Base-by-base conservation (phyloP, 345 rosid genomes). In the Geranium brycei region DNA sequence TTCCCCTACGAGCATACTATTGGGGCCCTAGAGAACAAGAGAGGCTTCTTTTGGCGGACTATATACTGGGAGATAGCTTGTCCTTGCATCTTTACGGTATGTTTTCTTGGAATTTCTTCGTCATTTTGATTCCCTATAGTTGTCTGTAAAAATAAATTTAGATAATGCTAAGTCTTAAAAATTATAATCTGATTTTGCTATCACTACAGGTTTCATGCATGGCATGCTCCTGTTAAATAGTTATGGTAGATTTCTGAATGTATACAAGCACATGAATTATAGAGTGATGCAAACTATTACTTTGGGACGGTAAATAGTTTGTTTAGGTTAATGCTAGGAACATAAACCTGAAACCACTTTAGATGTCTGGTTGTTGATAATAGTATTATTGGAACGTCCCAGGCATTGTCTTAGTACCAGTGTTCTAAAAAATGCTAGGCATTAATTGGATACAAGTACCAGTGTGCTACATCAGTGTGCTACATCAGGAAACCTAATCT, bases 1-100 rank as follows among this genome's bases (percentile, higher is more conserved):
- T 87, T 66, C 85, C 90, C 5, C 53, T 92, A 64, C 84, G 91
- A 66, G 98, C 96, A 12, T 92, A 86, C 77, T 92, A 92, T 68
- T 89, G 96, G 96, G 96, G 98, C 7, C 95, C 93, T 11, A 83
- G 93, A 71, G 96, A 92, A 75, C 96, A 89, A 65, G 98, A 92
- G 68, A 78, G 98, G 65, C 98, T 89, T 73, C 91, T 92, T 62
- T 78, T 89, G 7, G 85, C 96, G 18, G 93, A 87, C 72, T 92
- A 83, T 78, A 72, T 81, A 60, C 82, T 73, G n/a, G 95, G 96
- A 57, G 98, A 89, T 81, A 87, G 96, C 82, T 81, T 92, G 81
- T 91, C 88, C 31, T 72, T 84, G 70, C 98, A 89, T 84, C 86
- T 89, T 41, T 89, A 92, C 51, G 98, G 98, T 92, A 60, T 84